These are phyloP conservation scores for Fermentozyma sake DNA, from an alignment of 1,139 yeast species.

Conservation along the genomic window DNA sequence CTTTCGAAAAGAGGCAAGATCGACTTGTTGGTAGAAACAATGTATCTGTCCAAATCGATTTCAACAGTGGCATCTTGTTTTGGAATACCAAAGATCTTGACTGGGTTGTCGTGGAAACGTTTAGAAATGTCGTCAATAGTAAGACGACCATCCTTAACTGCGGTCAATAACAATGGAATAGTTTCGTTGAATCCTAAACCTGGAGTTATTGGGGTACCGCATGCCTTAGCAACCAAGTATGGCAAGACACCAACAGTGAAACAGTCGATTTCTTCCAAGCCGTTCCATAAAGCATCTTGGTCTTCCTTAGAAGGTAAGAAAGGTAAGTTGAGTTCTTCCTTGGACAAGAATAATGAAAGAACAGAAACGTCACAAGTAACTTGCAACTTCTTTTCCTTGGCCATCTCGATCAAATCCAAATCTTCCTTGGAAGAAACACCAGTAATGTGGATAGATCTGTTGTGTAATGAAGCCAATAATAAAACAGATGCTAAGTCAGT, in stretches of 20 bases:
- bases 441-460: constrained; percentile 82
- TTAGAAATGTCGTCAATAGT: constrained; percentile 67
- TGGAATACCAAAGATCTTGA: constrained; percentile 76
- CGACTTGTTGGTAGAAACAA: constrained; percentile 38
- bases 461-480: constrained; percentile 84
- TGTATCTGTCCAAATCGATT: constrained; percentile 71
- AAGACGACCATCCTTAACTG: constrained; percentile 70
- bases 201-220: constrained; percentile 55
- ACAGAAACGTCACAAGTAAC: constrained; percentile 92
- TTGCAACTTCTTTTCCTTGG: constrained; percentile 73
- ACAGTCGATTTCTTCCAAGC: constrained; percentile 70
- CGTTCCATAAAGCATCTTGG: constrained; percentile 79
- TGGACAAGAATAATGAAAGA: constrained; percentile 71
- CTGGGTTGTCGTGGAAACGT: constrained; percentile 81
- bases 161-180: constrained; percentile 76
- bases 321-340: constrained; percentile 60
- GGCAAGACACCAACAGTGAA: constrained; percentile 86
- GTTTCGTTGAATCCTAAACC: constrained; percentile 81
- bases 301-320: constrained; percentile 80
- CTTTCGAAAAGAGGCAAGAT: constrained; percentile 24
- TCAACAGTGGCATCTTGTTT: constrained; percentile 77
- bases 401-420: constrained; percentile 76
- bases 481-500: constrained; percentile 89
- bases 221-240: constrained; percentile 61
- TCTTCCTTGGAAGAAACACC: constrained; percentile 81